These are phyloP conservation scores for Rutstroemia sydowiana DNA, from an alignment of 2,329 filamentous ascomycete species.

Conservation along the genomic window DNA sequence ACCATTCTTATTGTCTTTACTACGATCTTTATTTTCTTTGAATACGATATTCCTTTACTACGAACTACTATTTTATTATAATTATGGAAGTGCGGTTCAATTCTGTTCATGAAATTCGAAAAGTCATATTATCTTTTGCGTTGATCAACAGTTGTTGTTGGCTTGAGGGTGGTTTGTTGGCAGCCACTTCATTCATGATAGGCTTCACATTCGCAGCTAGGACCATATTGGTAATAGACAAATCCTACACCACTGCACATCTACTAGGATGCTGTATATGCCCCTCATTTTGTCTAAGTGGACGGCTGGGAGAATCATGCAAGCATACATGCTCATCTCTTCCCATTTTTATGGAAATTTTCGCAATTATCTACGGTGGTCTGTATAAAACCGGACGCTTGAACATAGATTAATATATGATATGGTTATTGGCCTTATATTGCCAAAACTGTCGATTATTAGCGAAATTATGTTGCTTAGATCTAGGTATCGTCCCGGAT, in stretches of 20 bases:
- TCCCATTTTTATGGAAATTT: background rate
- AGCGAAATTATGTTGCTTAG: background rate
- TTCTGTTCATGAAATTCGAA: background rate
- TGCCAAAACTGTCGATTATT: background rate
- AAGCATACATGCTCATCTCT: background rate
- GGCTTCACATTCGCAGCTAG: constrained; percentile 1
- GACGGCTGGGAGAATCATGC: background rate
- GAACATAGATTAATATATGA: background rate
- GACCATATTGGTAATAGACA: constrained; percentile 1
- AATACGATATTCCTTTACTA: background rate
- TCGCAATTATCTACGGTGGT: background rate
- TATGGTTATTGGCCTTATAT: background rate
- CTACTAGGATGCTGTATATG: background rate
- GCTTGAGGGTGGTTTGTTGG: background rate
- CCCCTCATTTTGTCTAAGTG: constrained; percentile 8
- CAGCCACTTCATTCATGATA: constrained; percentile 8
- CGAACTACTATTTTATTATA: background rate
- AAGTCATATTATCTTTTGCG: background rate
- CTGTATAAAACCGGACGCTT: background rate
- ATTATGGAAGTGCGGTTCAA: background rate
- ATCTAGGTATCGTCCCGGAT: background rate
- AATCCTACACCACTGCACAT: constrained; percentile 3
- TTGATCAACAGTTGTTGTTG: background rate
- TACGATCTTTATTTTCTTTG: background rate
- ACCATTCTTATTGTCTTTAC: background rate